A percentile compares a stretch with the other conserved stretches of the same genome.
phyloP scores from a whole-genome alignment of 2,329 filamentous ascomycete species.

The Acrocalymma vagum region DNA sequence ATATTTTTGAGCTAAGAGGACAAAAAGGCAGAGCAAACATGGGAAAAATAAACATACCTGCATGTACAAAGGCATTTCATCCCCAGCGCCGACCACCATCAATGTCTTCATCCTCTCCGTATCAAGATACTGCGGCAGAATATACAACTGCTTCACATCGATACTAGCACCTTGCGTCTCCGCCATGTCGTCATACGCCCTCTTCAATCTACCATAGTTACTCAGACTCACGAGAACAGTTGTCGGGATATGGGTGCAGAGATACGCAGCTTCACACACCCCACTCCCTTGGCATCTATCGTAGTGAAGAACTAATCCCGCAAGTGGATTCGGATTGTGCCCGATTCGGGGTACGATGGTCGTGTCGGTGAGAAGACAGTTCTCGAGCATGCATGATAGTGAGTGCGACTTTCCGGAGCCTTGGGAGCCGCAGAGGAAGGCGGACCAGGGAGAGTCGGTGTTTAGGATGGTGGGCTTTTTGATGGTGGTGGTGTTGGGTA shows the following conservation, averaged over 20 bases:
- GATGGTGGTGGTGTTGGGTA: not conserved
- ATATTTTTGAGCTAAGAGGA: no score
- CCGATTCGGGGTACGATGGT: constrained; percentile 51
- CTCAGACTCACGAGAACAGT: constrained; percentile 25
- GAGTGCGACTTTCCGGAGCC: constrained; percentile 69
- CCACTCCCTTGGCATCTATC: constrained; percentile 30
- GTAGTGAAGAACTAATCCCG: constrained; percentile 66
- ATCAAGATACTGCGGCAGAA: constrained; percentile 18
- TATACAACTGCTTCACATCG: constrained; percentile 14
- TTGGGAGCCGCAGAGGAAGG: constrained; percentile 69
- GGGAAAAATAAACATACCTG: constrained; percentile 12
- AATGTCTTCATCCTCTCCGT: constrained; percentile 23
- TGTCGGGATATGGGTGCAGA: constrained; percentile 15
- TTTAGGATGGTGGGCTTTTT: constrained; percentile 56
- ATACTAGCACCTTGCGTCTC: constrained; percentile 6
- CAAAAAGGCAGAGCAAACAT: not conserved
- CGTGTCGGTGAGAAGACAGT: constrained; percentile 50
- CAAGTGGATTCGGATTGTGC: constrained; percentile 59
- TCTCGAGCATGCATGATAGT: constrained; percentile 66
- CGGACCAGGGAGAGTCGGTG: constrained; percentile 62
- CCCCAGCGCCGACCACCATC: constrained; percentile 23
- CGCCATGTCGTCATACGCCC: constrained; percentile 16
- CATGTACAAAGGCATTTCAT: constrained; percentile 25
- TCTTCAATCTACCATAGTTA: constrained; percentile 17
- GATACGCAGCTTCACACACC: constrained; percentile 24